These are phyloP conservation scores for Suhomyces yuchorum DNA, from an alignment of 1,139 yeast genomes.

Conservation along the genomic window DNA sequence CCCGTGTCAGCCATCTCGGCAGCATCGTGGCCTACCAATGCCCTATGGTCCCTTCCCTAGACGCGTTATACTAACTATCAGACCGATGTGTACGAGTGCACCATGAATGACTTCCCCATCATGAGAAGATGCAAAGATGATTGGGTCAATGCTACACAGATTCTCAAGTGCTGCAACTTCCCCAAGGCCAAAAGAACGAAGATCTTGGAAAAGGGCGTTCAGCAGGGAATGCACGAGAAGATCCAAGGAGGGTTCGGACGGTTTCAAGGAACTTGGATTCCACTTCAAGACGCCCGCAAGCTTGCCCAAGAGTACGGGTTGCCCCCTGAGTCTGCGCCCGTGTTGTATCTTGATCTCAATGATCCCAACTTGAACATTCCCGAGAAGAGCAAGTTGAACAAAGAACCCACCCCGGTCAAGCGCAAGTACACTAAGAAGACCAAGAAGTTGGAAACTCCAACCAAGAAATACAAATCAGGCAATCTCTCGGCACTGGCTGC, in stretches of 20 bases:
- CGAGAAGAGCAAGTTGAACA: constrained; percentile 46
- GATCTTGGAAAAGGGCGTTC: constrained; percentile 88
- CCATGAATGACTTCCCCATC: constrained; percentile 79
- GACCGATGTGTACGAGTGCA: constrained; percentile 79
- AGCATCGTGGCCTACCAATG: too few species aligned
- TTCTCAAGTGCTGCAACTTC: constrained; percentile 88
- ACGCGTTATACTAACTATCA: constrained; percentile 15
- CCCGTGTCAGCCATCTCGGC: too few species aligned
- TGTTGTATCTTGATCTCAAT: constrained; percentile 49
- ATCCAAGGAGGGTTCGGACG: constrained; percentile 98
- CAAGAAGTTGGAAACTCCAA: constrained; percentile 35
- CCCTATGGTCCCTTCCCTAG: too few species aligned
- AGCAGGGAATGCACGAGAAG: constrained; percentile 83
- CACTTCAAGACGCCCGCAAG: constrained; percentile 59
- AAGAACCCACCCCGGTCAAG: constrained; percentile 49
- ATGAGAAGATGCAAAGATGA: constrained; percentile 91
- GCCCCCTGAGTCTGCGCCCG: constrained; percentile 56
- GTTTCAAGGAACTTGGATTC: constrained; percentile 98
- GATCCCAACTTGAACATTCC: constrained; percentile 52
- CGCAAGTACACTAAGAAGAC: constrained; percentile 47
- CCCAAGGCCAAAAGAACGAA: constrained; percentile 94
- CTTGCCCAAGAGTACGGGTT: constrained; percentile 58
- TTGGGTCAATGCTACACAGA: constrained; percentile 98
- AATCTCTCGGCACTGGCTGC: constrained; percentile 12
- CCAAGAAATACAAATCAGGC: constrained; percentile 34